Base-by-base conservation (phyloP, 192 early-diverging fungal species). In the Chytriomyces sp. region DNA sequence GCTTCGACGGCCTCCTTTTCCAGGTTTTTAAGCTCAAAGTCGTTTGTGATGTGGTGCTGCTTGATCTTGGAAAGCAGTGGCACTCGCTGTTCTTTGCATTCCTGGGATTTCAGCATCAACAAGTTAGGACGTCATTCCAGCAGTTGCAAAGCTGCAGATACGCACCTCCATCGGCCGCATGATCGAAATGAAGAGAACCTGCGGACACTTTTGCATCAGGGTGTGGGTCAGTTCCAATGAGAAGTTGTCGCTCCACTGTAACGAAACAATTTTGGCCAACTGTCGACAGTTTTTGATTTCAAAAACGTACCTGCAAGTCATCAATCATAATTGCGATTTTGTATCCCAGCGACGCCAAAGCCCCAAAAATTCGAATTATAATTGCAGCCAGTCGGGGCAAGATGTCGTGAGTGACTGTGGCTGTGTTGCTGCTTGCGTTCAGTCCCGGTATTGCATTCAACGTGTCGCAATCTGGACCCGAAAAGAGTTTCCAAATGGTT, bases 401-500 rank as follows among this genome's bases (percentile, higher is more conserved):
- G 7, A 62, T 47, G 8, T 73, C 71, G 16, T 45, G 11, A 6
- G 71, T 73, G 16, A 73, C 53, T 3, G 18, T 11, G 18, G n/a
- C 13, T 7, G 26, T 35, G 50, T 75, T 75, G 9, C 6, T 23
- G 26, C 16, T 75, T 28, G 35, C 10, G 26, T 75, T 75, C 11
- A 75, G 26, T 3, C 62, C 73, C 10, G 73, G 73, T 43, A 75
- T 75, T n/a, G 73, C 73, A 66, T 75, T 75, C 47, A 75, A 75
- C 16, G 63, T 75, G 45, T 75, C 73, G 23, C 73, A 75, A 48
- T 75, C 73, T 11, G 73, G 64, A 2, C 26, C 24, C 0, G 62
- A 24, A 53, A 75, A 75, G 23, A 75, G 46, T 3, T 28, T 16
- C 26, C 28, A 16, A 28, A 64, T 13, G 11, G 26, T n/a, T 18